Base-by-base conservation (phyloP, 768 basidiomycete genomes). In the Boletales sp. region DNA sequence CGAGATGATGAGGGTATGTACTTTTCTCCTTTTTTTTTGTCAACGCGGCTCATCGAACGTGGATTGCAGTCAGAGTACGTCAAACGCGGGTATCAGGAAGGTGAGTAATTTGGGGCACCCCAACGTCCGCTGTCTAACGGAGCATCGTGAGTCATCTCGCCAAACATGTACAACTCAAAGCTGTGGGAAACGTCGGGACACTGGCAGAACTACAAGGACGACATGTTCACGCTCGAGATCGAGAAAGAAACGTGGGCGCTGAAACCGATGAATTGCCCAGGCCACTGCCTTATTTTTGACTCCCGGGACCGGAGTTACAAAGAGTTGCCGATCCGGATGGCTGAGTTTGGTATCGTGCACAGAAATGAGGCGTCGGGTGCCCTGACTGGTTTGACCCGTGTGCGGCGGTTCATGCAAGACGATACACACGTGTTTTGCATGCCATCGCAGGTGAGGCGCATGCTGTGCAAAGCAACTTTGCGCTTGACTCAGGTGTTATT, bases 221-320 rank as follows among this genome's bases (percentile, higher is more conserved):
- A 92, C 71, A 99, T 99, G 96, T 99, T 98, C 74, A 68, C 77
- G 40, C 83, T 98, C 50, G 89, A 94, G 50, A 72, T 97, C 49
- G 96, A 99, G 71, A 97, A 98, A 73, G 94, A 97, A 72, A 82
- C 82, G 63, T 99, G 92, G 83, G 95, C 80, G 0, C 77, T 98
- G 51, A 96, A 98, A 72, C 96, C 96, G 17, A 99, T 99, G 96
- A 99, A 99, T 70, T 98, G 96, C 74, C 96, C 90, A 0, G 94
- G 94, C 6, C 96, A 98, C 67, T 94, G 90, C 69, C 70, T 98
- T 44, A 90, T 99, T 59, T 99, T 98, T 64, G 95, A 93, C 70
- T 87, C 90, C 21, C 80, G 90, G 50, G 94, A 96, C 68, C 83
- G 96, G 55, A 87, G 84, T 53, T 97, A 98, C 74, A 89, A 86